Conservation (phyloP, 306 rosid genomes). For the Mucuna pruriens region DNA sequence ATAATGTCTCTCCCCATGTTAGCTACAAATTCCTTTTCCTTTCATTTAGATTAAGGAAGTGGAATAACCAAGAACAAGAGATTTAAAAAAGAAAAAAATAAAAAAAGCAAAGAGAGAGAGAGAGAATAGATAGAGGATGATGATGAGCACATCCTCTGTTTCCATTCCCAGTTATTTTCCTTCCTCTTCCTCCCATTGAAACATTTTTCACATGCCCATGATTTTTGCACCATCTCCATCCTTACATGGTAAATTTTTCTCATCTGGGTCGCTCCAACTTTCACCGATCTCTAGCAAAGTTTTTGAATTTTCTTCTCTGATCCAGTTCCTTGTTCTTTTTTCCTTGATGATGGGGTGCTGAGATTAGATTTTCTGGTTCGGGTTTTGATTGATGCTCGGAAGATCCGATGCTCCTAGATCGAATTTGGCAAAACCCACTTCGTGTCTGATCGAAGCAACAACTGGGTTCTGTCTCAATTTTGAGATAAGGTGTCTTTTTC, state of each 20-base stretch:
- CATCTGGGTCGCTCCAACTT: slow-evolving; percentile 34
- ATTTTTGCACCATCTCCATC: slow-evolving; percentile 59
- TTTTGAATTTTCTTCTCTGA: slow-evolving; percentile 53
- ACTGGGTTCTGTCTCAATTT: slow-evolving; percentile 81
- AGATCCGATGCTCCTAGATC: slow-evolving; percentile 86
- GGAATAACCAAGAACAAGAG: slow-evolving; percentile 70
- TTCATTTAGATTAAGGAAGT: slow-evolving; percentile 71
- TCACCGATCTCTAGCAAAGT: slow-evolving; percentile 40
- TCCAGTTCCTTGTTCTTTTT: slow-evolving; percentile 43
- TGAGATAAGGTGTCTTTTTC: slow-evolving; percentile 54
- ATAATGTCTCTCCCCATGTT: slow-evolving; percentile 56
- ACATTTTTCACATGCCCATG: slow-evolving; percentile 48
- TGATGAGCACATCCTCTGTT: slow-evolving; percentile 85
- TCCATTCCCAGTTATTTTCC: slow-evolving; percentile 61
- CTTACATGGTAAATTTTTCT: slow-evolving; percentile 54
- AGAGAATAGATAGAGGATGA: slow-evolving; percentile 49
- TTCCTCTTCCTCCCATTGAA: slow-evolving; percentile 63
- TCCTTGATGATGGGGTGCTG: slow-evolving; percentile 29
- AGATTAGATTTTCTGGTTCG: slow-evolving; percentile 53
- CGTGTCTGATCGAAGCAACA: slow-evolving; percentile 60
- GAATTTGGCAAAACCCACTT: slow-evolving; percentile 66
- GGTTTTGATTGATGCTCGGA: slow-evolving; percentile 53
- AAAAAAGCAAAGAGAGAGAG: slow-evolving; percentile 40
- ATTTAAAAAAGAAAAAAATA: neutral
- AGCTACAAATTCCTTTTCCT: slow-evolving; percentile 76